phyloP scores from a whole-genome alignment of 805 yeast species.

The Saccharomycopsis sp. region DNA sequence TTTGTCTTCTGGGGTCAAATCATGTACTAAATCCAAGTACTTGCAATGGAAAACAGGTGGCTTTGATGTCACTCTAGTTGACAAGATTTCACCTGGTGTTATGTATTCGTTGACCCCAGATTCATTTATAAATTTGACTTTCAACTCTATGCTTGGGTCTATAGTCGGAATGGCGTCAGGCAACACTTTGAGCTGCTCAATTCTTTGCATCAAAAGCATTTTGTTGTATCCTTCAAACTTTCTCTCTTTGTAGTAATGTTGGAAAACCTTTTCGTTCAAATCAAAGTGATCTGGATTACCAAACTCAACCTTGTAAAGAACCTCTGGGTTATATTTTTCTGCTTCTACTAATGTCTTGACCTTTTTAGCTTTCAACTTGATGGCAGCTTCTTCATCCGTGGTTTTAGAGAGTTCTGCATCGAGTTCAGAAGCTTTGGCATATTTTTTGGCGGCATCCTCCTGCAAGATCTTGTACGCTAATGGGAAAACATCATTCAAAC shows the following conservation, averaged over 20 bases:
- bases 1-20: conserved; percentile 31
- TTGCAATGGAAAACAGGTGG: conserved; percentile 74
- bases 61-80: conserved; percentile 61
- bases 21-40: conserved; percentile 48
- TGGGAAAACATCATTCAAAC: conserved; percentile 64
- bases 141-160: conserved; percentile 69
- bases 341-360: conserved; percentile 43
- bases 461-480: conserved; percentile 53
- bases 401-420: conserved; percentile 26
- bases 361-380: conserved; percentile 22
- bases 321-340: conserved; percentile 78
- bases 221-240: conserved; percentile 66
- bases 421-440: conserved; percentile 32
- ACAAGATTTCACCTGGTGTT: conserved; percentile 68
- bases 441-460: conserved; percentile 36
- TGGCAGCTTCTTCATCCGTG: conserved; percentile 16
- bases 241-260: conserved; percentile 47
- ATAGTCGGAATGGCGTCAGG: conserved; percentile 93
- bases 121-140: conserved; percentile 65
- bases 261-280: conserved; percentile 68
- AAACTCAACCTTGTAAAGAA: conserved; percentile 53
- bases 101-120: conserved; percentile 56
- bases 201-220: conserved; percentile 83
- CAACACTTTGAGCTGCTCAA: conserved; percentile 74
- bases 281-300: conserved; percentile 43